These are phyloP conservation scores for Ballota nigra DNA, from an alignment of 257 asterid species.

Conservation along the genomic window DNA sequence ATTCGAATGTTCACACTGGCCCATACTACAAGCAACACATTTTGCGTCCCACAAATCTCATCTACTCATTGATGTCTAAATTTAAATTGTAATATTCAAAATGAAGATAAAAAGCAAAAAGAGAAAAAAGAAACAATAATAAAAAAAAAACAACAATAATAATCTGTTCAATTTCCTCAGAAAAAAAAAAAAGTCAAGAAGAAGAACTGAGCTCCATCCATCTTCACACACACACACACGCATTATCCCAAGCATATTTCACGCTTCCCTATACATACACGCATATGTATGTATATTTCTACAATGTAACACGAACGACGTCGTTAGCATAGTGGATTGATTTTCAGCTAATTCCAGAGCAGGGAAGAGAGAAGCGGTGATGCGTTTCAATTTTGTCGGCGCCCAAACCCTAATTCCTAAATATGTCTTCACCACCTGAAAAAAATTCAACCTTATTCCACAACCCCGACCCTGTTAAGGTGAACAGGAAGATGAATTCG, in stretches of 20 bases:
- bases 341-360: constrained; percentile 15
- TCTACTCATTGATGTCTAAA: constrained; percentile 13
- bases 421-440: constrained; percentile 55
- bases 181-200: background rate
- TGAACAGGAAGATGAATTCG: constrained; percentile 40
- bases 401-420: constrained; percentile 38
- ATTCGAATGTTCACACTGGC: background rate
- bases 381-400: constrained; percentile 26
- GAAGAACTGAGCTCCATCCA: background rate
- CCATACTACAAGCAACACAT: background rate
- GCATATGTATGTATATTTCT: background rate
- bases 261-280: background rate
- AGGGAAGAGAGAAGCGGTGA: constrained; percentile 17
- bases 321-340: background rate
- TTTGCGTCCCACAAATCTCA: constrained; percentile 29
- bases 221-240: background rate
- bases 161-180: constrained; percentile 2
- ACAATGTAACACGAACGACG: background rate
- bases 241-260: background rate
- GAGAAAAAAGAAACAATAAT: background rate
- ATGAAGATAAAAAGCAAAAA: background rate
- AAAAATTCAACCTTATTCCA: constrained; percentile 28
- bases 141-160: background rate
- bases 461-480: background rate
- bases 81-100: no score